phyloP scores from a whole-genome alignment of 1,284 basidiomycete species.

The Pterulicium gracile region DNA sequence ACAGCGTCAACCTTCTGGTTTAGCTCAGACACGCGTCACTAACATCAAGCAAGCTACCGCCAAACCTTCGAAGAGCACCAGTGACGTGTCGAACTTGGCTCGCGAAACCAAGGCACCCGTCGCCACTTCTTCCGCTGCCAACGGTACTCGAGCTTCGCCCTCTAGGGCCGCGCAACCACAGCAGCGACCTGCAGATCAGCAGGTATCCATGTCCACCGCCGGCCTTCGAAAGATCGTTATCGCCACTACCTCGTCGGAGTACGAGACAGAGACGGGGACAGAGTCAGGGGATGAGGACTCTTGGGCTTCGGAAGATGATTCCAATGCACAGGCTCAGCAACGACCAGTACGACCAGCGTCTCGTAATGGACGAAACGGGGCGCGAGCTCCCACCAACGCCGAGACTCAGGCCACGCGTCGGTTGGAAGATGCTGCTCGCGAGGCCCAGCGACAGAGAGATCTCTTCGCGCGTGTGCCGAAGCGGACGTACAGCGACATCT shows the following conservation, averaged over 20 bases:
- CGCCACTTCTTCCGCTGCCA: too few relatives aligned
- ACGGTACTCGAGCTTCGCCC: too few relatives aligned
- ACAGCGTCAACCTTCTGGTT: too few relatives aligned
- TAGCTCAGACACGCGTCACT: too few relatives aligned
- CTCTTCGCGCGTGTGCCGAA: conserved; percentile 73
- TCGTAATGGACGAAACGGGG: neutral
- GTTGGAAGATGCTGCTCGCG: conserved; percentile 36
- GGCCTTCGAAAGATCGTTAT: neutral
- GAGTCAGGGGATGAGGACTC: conserved; percentile 30
- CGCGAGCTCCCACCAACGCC: neutral
- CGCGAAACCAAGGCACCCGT: too few relatives aligned
- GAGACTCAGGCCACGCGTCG: conserved; percentile 8
- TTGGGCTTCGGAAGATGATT: conserved; percentile 40
- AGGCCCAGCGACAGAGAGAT: conserved; percentile 58
- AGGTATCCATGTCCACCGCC: neutral
- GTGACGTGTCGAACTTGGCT: too few relatives aligned
- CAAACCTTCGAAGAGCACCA: too few relatives aligned
- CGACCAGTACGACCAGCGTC: neutral
- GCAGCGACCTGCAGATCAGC: too few relatives aligned
- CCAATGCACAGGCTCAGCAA: neutral
- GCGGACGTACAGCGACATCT: conserved; percentile 33
- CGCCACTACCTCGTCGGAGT: conserved; percentile 16
- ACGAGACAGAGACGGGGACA: conserved; percentile 28
- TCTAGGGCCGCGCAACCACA: neutral
- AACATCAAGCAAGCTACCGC: too few relatives aligned